These are phyloP conservation scores for Coffea canephora DNA, from an alignment of 257 asterid genomes.

Conservation along the genomic window DNA sequence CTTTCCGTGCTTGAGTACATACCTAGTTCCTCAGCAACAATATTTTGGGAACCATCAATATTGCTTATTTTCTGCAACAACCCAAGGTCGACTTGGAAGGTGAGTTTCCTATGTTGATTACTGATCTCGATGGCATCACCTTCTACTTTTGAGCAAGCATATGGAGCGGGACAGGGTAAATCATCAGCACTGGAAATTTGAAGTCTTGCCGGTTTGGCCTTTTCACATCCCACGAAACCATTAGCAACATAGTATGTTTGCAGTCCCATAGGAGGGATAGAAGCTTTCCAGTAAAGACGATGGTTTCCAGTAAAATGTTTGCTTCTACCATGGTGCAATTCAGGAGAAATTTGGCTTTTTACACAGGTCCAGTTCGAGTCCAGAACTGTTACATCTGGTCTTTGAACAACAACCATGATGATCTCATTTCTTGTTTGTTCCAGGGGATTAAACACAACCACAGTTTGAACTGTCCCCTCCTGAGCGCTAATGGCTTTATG, in stretches of 20 bases:
- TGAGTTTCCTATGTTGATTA: constrained; percentile 60
- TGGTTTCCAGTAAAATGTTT: constrained; percentile 71
- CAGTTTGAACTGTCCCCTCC: constrained; percentile 85
- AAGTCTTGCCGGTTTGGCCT: constrained; percentile 83
- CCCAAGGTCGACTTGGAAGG: constrained; percentile 57
- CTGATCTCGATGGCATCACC: constrained; percentile 56
- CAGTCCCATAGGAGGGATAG: constrained; percentile 87
- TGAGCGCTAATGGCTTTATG: constrained; percentile 66
- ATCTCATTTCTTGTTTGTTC: constrained; percentile 87
- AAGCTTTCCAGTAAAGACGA: constrained; percentile 90
- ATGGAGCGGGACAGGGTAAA: constrained; percentile 70
- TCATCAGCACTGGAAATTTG: constrained; percentile 42
- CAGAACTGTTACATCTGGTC: constrained; percentile 87
- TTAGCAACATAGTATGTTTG: constrained; percentile 93
- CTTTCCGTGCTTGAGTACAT: constrained; percentile 83
- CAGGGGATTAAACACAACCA: constrained; percentile 73
- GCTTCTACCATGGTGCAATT: constrained; percentile 48
- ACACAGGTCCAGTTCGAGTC: constrained; percentile 98
- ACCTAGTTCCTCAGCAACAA: constrained; percentile 67
- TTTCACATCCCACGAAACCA: constrained; percentile 95
- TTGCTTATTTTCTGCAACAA: constrained; percentile 60
- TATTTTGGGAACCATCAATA: constrained; percentile 48
- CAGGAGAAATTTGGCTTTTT: constrained; percentile 95
- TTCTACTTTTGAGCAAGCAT: constrained; percentile 65
- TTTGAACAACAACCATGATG: constrained; percentile 79